Evolutionary conservation across 2,329 filamentous ascomycete species (phyloP), one percentile per base, ranked within the genome.

Genomic region (Pseudogymnoascus sp.): DNA sequence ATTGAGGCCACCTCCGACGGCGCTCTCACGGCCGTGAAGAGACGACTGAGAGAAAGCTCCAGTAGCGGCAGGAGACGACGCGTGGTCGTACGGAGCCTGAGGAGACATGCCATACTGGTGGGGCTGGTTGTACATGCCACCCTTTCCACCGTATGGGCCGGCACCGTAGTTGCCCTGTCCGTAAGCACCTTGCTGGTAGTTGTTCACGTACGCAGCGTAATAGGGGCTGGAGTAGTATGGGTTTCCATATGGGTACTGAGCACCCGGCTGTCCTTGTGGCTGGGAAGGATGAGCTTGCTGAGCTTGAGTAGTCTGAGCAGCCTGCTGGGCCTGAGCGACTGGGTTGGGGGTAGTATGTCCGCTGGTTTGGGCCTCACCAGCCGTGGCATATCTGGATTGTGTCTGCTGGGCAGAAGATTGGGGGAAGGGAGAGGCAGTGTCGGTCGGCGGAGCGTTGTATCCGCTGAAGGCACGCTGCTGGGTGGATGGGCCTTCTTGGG

Each of bases 291-390:
- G 83, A 10, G 78, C 77, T 19, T 72, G 70, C 65, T 76, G 74
- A 59, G 72, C 70, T 60, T 74, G 72, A 62, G 71, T 67, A 60
- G 70, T 72, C 66, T 84, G 81, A 66, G 77, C 75, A 65, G 76
- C 75, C 59, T 82, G 82, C 66, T 82, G 79, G 61, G 76, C 79
- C 64, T 82, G 81, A 65, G 84, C 75, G 41, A 88, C 82, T 28
- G 93, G 92, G 78, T 96, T 95, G 37, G 93, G 93, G 2, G 93
- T 97, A 71, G 89, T 93, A 75, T 95, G 89, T 50, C 92, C 93
- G 74, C 91, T 96, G 78, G 89, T 91, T 71, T 92, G 90, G 66
- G 84, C 83, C 62, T 96, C 91, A 66, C 85, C 81, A 65, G 82
- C 78, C 31, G 80, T 76, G 56, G 78, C 79, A 67, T 87, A 88